Base-by-base conservation (phyloP, 2,329 filamentous ascomycete species). In the Neoascochyta sp. region DNA sequence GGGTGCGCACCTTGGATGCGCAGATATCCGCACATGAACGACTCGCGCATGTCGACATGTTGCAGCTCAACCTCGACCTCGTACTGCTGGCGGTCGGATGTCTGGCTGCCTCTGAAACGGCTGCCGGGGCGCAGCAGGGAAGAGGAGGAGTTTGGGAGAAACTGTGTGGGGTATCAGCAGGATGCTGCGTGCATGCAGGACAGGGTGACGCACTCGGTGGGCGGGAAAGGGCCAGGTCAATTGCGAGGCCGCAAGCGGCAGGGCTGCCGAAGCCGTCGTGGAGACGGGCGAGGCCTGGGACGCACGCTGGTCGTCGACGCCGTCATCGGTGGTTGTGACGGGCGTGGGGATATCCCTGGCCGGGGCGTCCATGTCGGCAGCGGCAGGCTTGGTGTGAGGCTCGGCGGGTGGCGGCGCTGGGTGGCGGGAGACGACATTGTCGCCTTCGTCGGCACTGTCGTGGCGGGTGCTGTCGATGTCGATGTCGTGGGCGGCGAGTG, bases 11-110 rank as follows among this genome's bases (percentile, higher is more conserved):
- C 90, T 81, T 95, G 86, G 46, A 98, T 98, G 47, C 86, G 84
- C 44, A 98, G 71, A 63, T 95, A 96, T 27, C 92, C 92, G 58
- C 90, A 96, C 5, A 98, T 73, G 52, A 90, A 95, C 5, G 89
- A 95, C 61, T 96, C 87, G 32, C 81, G 77, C 75, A 96, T 83
- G 59, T 96, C 88, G 24, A 96, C 88, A 65, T 95, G 83, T 65
- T 96, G 95, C 47, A 98, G 87, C 58, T 95, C 89, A 2, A 98
- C 92, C 54, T 95, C 85, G 1, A 98, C 92, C 41, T 95, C 87
- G 60, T 98, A 98, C 7, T 86, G 78, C 59, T 95, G 88, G 37
- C 85, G 79, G 59, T 96, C 90, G 3, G 90, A 96, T 57, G 90
- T 84, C 55, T 98, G 92, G 9, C 85, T 94, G 34, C 92, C 92